Base-by-base conservation (phyloP, 495 filamentous ascomycete genomes). In the Penicillium dipodomyicola region DNA sequence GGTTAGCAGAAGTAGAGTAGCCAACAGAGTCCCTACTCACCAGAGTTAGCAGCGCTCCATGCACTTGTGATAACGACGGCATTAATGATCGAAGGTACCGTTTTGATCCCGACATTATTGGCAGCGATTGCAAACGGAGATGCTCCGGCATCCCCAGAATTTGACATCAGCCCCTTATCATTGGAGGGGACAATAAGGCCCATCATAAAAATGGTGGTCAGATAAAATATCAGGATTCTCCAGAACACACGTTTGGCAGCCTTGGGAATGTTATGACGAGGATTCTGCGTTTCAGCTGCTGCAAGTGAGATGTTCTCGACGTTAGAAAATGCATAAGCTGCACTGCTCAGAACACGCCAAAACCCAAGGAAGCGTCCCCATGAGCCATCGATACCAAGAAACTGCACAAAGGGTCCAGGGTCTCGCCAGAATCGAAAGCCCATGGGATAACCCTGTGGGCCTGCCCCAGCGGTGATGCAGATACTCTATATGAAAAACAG, bases 291-390 rank as follows among this genome's bases (percentile, higher is more conserved):
- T 56, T 69, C 75, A 20, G 73, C 71, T 8, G 73, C 75, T 2
- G 75, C 73, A 48, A 75, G 70, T 11, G 75, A 69, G 17, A 78
- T 68, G 9, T 65, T 69, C 54, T 78, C 73, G 45, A 80, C 68
- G 19, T 79, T 79, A 1, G 78, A 71, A 54, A 79, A 83, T 4
- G 72, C 72, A 66, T 79, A 83, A 2, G 79, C 77, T n/a, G 79
- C 80, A 29, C 73, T 78, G 7, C 65, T 77, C 62, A 81, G 69
- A n/a, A 77, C 74, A 20, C 67, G 65, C 77, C 78, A 81, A 59
- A 77, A 83, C 1, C 80, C 80, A 8, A 82, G 66, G 48, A 53
- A 53, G 20, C 23, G 51, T n/a, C 51, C 51, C 51, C 14, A 44
- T 30, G 51, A 15, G 22, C 40, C 40, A 7, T n/a, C n/a, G n/a